A percentile compares a stretch with the other conserved stretches of the same genome.
phyloP scores from a whole-genome alignment of 495 filamentous ascomycete species.

The Trichoderma gamsii region DNA sequence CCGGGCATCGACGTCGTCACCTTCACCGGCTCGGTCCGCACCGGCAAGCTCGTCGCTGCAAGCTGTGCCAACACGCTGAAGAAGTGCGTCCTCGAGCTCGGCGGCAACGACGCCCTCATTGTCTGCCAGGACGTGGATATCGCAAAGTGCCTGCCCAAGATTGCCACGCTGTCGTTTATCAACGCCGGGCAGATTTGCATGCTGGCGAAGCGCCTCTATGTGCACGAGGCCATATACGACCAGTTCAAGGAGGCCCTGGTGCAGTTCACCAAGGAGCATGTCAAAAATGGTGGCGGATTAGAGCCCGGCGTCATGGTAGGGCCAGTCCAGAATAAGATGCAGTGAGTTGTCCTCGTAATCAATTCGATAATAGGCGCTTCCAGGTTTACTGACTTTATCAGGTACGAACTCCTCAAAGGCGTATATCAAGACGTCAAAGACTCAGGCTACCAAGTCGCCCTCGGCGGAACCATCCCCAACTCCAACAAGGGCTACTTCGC shows the following conservation, averaged over 20 bases:
- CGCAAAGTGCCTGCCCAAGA: slow-evolving; percentile 46
- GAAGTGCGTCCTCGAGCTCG: slow-evolving; percentile 44
- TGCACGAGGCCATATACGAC: slow-evolving; percentile 63
- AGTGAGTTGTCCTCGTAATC: slow-evolving; percentile 27
- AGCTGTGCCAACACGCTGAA: slow-evolving; percentile 57
- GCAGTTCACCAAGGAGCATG: slow-evolving; percentile 42
- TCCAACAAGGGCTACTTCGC: slow-evolving; percentile 41
- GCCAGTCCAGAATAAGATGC: slow-evolving; percentile 56
- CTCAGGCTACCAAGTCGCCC: slow-evolving; percentile 39
- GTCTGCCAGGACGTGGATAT: slow-evolving; percentile 62
- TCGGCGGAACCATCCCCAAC: slow-evolving; percentile 25
- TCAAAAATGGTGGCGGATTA: slow-evolving; percentile 41
- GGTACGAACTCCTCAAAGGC: slow-evolving; percentile 41
- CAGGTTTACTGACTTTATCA: background rate
- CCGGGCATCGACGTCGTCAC: slow-evolving; percentile 59
- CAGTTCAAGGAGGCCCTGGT: slow-evolving; percentile 51
- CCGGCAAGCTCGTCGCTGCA: slow-evolving; percentile 59
- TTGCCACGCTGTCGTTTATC: slow-evolving; percentile 50
- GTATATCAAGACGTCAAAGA: slow-evolving; percentile 40
- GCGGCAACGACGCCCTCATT: slow-evolving; percentile 65
- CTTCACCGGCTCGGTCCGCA: slow-evolving; percentile 62
- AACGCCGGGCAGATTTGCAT: slow-evolving; percentile 54
- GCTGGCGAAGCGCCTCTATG: slow-evolving; percentile 58
- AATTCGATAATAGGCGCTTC: background rate
- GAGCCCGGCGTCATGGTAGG: slow-evolving; percentile 39